These are phyloP conservation scores for grape (Vitis vinifera) DNA, from an alignment of 164 flowering plant genomes.

Conservation along the genomic window DNA sequence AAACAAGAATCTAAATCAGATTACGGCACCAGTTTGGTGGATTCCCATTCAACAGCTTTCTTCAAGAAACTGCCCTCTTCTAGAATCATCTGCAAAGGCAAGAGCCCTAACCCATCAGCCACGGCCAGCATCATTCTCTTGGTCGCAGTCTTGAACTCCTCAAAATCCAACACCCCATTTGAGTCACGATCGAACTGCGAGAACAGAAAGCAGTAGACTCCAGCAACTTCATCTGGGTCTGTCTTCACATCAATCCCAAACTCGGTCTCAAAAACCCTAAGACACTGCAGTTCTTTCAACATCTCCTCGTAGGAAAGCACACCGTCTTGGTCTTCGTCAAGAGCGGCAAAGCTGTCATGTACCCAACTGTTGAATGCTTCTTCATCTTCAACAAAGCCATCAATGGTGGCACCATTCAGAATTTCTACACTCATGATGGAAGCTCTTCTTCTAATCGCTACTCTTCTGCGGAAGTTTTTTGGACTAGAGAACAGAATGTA, in stretches of 20 bases:
- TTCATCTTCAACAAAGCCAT: constrained; percentile 29
- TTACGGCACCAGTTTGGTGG: background rate
- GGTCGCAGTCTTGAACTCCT: constrained; percentile 33
- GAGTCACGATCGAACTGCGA: constrained; percentile 29
- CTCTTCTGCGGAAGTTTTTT: no score
- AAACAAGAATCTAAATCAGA: no score
- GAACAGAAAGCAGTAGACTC: constrained; percentile 23
- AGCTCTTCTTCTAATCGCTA: no score
- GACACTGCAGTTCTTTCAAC: constrained; percentile 28
- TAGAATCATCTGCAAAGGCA: constrained; percentile 36
- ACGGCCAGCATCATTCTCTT: constrained; percentile 37
- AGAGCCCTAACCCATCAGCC: constrained; percentile 31
- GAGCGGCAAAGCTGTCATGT: constrained; percentile 17
- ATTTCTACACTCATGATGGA: constrained; percentile 32
- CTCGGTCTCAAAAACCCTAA: constrained; percentile 31
- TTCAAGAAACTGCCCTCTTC: constrained; percentile 34
- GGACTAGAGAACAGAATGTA: no score
- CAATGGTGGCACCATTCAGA: constrained; percentile 31
- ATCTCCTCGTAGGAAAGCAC: constrained; percentile 31
- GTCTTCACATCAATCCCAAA: constrained; percentile 28
- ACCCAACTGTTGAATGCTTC: constrained; percentile 20
- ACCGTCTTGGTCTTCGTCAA: constrained; percentile 31
- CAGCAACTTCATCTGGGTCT: constrained; percentile 30
- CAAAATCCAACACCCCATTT: constrained; percentile 30
- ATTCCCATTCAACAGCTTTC: constrained; percentile 32